Base-by-base conservation (phyloP, 768 basidiomycete genomes). In the Tricholoma matsutake region DNA sequence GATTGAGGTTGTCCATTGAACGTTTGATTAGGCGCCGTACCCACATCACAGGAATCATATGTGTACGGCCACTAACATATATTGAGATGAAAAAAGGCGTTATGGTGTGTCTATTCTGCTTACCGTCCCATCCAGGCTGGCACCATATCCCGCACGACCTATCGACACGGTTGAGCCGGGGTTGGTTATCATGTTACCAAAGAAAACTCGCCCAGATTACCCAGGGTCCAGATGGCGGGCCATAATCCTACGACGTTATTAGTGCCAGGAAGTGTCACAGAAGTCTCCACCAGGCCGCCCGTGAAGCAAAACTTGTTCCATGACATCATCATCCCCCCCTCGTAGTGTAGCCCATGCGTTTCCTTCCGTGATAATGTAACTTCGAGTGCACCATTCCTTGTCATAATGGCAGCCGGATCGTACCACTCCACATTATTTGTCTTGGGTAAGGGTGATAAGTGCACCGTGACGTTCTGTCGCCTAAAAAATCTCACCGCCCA, bases 231-330 rank as follows among this genome's bases (percentile, higher is more conserved):
- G 3, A 92, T 75, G 54, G 90, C 89, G 52, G 91, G 91, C 91
- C 91, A 93, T 3, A 93, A 72, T 8, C 88, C 88, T 63, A 74
- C 75, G 34, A 93, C 75, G 63, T 86, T 85, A 65, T 79, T 83
- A 8, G 75, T 69, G 0, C 92, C 92, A 7, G 92, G 92, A 52
- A 94, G 75, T 28, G 76, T 79, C n/a, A 90, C 86, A 35, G 84
- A 82, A 2, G 81, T 75, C 64, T 91, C 86, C 56, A 95, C 78
- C 60, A 92, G 79, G 41, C 95, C 95, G 37, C 92, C 93, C 31
- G 92, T 92, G 75, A 96, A 95, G 76, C 93, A 98, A 64, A 98
- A 91, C 73, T 96, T 95, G 75, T 97, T 97, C 92, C 87, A 81
- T 2, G 83, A 81, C 22, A 84, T 75, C 69, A 92, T 75, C 79